Evolutionary conservation across 208 protist genomes (phyloP), one percentile per base, ranked within the genome.

Genomic region (Crithidia thermophila): DNA sequence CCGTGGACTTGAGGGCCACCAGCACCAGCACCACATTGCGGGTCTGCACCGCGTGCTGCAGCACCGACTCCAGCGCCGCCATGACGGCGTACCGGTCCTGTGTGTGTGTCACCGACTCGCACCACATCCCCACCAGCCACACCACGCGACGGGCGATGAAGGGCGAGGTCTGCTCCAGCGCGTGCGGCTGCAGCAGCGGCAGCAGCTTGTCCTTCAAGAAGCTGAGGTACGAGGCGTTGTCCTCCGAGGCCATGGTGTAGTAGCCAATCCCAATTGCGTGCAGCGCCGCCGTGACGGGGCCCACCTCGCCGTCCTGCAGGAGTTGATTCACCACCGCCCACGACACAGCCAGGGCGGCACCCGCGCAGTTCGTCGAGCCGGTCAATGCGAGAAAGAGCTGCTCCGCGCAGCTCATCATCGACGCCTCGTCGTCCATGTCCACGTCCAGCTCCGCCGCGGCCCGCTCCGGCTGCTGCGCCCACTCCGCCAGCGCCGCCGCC

Each of bases 51-150:
- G 77, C 63, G 21, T 69, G 46, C 27, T 72, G 60, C 23, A 93
- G 52, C 37, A 95, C 63, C 40, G 59, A 65, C 36, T 79, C 73
- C n/a, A 95, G 63, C 0, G 82, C 80, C 0, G 55, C 47, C 46
- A 94, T 82, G 0, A 95, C 81, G 25, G 68, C 34, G 23, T 43
- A 58, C 4, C 90, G 87, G 20, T 81, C 27, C 14, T 16, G 33
- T 3, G 55, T 25, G 36, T 82, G 39, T 0, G 57, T 64, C 0
- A 91, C 83, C 1, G 85, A 88, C 52, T 88, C 90, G 40, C 90
- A 95, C 88, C 90, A 95, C 90, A 94, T 93, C 0, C 90, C 90
- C 16, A 93, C 68, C 27, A 95, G 66, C 88, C 90, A 95, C 45
- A 94, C 81, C 1, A 93, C 87, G 25, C 90, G 90, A 0, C 88